Percentiles rank a stretch among this genome's conserved stretches.
These are phyloP conservation scores for Heliocybe sulcata DNA, from an alignment of 1,284 basidiomycete species.

Conservation along the genomic window DNA sequence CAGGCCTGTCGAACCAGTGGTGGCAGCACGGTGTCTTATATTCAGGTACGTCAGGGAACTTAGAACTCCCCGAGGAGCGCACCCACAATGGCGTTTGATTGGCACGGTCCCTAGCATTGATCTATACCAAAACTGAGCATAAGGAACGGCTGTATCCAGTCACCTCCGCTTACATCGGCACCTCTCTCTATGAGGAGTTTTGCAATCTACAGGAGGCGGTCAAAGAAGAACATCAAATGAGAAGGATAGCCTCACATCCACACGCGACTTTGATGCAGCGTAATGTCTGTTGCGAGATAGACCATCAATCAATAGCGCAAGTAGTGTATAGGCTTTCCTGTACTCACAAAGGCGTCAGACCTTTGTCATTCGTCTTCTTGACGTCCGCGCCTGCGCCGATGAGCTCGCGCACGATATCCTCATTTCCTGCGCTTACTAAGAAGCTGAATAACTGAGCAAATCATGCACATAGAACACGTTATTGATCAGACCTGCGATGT, in stretches of 20 bases:
- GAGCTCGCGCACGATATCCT: slow-evolving; percentile 73
- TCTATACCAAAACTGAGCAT: slow-evolving; percentile 38
- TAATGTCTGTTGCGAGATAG: slow-evolving; percentile 61
- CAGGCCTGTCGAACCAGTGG: slow-evolving; percentile 86
- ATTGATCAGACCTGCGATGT: slow-evolving; percentile 66
- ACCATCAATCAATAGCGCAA: slow-evolving; percentile 4
- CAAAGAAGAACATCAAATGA: slow-evolving; percentile 3
- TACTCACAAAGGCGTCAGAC: slow-evolving; percentile 78
- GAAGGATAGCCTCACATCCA: slow-evolving; percentile 53
- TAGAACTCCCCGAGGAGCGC: slow-evolving; percentile 2
- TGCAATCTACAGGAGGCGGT: slow-evolving; percentile 64
- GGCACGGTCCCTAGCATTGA: slow-evolving; percentile 87
- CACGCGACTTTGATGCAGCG: slow-evolving; percentile 87
- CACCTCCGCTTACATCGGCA: slow-evolving; percentile 61
- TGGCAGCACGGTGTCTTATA: slow-evolving; percentile 85
- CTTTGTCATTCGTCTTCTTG: slow-evolving; percentile 79
- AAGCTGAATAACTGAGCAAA: slow-evolving; percentile 8
- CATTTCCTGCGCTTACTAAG: slow-evolving; percentile 76
- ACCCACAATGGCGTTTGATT: slow-evolving; percentile 84
- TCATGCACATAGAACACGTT: slow-evolving; percentile 4
- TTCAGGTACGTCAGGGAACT: slow-evolving; percentile 11
- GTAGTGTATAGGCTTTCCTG: slow-evolving; percentile 4
- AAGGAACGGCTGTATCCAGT: not conserved
- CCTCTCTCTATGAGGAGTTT: slow-evolving; percentile 78
- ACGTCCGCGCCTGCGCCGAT: slow-evolving; percentile 83